Base-by-base conservation (phyloP, 2,329 filamentous ascomycete species). In the Hortaea sp. region DNA sequence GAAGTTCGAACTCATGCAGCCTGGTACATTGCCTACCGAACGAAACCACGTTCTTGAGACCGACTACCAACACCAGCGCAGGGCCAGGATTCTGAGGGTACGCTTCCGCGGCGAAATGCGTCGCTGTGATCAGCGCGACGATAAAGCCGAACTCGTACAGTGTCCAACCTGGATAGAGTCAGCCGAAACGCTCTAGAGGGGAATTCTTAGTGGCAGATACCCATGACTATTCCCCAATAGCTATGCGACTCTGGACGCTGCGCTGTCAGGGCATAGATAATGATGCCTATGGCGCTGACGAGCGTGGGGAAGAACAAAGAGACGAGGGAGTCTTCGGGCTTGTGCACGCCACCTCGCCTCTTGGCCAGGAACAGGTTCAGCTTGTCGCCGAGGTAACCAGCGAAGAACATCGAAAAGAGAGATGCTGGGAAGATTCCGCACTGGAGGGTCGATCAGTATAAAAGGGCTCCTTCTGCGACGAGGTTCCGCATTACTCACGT, bases 291-390 rank as follows among this genome's bases (percentile, higher is more conserved):
- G 0, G 62, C 52, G 1, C 53, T 58, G 2, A 68, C 50, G 10
- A 66, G 51, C 3, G 59, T 58, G 1, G 63, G 63, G 9, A 62
- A 43, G 1, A 65, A 56, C 5, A 67, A 53, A 3, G 60, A 54
- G 7, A 66, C 48, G 1, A 68, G 55, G 2, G 60, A 57, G 44
- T 67, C 60, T 45, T 68, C 65, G 0, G 66, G 66, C 1, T 53
- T 49, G 42, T 66, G 62, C 2, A 65, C 48, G 12, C 66, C 66
- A 4, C 50, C 52, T 6, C 57, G 53, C 2, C 64, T 57, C 31
- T 60, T 63, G 5, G 63, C 65, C 45, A 66, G 44, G 44, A 44
- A 57, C 5, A 60, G 40, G 39, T 53, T 58, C 40, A 58, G 48
- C 39, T 57, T 57, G 39, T 59, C 57, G 7, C 53, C 56, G 12